These are phyloP conservation scores for Typha latifolia DNA, from an alignment of 176 grass and related monocot genomes.

Conservation along the genomic window DNA sequence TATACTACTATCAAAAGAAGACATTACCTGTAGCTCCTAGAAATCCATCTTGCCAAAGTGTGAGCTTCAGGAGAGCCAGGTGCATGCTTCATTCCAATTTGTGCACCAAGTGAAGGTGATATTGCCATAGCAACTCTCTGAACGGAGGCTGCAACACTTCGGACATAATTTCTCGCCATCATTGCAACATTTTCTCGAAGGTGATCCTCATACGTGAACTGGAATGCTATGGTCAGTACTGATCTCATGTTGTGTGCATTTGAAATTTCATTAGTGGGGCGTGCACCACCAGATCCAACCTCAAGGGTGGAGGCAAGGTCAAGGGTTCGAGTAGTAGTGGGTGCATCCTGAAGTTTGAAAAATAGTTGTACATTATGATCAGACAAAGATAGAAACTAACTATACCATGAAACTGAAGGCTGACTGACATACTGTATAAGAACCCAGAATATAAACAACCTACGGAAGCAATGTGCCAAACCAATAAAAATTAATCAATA, in stretches of 20 bases:
- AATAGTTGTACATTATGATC: neutral
- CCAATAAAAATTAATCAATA: too few species aligned
- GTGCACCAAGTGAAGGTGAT: constrained; percentile 46
- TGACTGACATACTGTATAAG: too few species aligned
- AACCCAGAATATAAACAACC: too few species aligned
- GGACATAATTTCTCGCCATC: constrained; percentile 76
- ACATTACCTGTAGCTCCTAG: constrained; percentile 63
- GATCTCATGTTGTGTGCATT: constrained; percentile 31
- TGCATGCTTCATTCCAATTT: constrained; percentile 44
- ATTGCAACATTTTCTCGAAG: constrained; percentile 68
- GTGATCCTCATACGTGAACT: constrained; percentile 82
- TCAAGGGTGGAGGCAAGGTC: constrained; percentile 82
- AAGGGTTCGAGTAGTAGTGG: constrained; percentile 53
- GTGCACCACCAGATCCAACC: constrained; percentile 48
- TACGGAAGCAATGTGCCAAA: too few species aligned
- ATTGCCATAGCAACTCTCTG: constrained; percentile 94
- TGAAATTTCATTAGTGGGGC: constrained; percentile 11
- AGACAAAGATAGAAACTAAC: neutral
- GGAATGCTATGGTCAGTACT: constrained; percentile 82
- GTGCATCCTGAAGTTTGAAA: constrained; percentile 28
- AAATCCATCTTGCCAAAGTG: constrained; percentile 64
- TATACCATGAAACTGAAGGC: too few species aligned
- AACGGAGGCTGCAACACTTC: constrained; percentile 68
- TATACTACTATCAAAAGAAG: too few species aligned
- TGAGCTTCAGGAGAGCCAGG: constrained; percentile 72